phyloP scores from a whole-genome alignment of 164 flowering plant genomes.

The Vitis rotundifolia region DNA sequence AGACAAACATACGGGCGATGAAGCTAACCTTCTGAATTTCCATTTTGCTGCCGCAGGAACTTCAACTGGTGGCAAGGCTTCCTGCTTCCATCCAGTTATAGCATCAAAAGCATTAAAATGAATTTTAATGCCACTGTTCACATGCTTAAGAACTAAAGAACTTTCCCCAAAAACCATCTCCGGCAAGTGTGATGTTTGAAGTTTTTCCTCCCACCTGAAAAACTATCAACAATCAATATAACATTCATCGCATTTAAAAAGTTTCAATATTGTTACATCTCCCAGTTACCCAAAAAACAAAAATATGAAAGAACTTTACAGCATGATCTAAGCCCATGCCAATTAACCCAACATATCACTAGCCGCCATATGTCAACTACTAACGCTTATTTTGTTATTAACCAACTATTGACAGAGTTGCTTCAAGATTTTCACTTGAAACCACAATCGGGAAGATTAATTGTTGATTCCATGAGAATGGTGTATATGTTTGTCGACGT shows the following conservation, averaged over 20 bases:
- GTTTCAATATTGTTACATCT: too few species aligned
- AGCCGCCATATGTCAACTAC: too few species aligned
- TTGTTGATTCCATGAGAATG: too few species aligned
- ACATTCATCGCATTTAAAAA: background rate
- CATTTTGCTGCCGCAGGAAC: conserved; percentile 97
- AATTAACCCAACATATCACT: too few species aligned
- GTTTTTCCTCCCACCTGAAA: conserved; percentile 84
- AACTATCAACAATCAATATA: conserved; percentile 6
- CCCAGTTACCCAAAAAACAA: background rate
- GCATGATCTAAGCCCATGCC: too few species aligned
- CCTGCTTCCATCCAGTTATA: conserved; percentile 83
- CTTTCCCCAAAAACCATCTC: conserved; percentile 98
- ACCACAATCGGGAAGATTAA: too few species aligned
- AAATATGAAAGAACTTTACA: background rate
- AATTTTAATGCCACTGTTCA: conserved; percentile 50
- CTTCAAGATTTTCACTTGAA: too few species aligned
- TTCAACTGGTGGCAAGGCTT: conserved; percentile 88
- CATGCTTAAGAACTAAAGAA: conserved; percentile 60
- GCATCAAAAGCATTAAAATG: conserved; percentile 93
- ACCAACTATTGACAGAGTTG: too few species aligned
- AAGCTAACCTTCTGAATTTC: conserved; percentile 80
- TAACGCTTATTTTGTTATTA: too few species aligned
- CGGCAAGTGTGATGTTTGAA: conserved; percentile 77
- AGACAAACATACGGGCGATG: background rate
- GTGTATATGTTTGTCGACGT: too few species aligned